phyloP scores from a whole-genome alignment of 148 eudicot species.

The Diospyros kaki region DNA sequence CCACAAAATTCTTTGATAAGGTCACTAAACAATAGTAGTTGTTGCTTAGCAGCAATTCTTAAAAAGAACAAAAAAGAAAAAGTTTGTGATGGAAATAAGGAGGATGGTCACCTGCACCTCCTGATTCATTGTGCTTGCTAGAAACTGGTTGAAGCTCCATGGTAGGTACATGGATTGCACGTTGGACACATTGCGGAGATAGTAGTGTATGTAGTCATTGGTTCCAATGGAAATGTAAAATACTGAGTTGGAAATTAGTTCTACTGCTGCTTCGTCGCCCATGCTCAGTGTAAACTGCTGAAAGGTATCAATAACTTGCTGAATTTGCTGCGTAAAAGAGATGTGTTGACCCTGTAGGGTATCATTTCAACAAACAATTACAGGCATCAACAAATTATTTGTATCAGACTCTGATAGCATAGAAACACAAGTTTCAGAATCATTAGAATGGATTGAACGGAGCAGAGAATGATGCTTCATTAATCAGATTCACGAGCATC shows the following conservation, averaged over 20 bases:
- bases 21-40: not conserved
- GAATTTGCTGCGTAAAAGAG: conserved; percentile 79
- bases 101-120: conserved; percentile 58
- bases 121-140: conserved; percentile 54
- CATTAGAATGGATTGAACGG: too few species aligned
- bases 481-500: not conserved
- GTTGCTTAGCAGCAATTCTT: not conserved
- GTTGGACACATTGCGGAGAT: conserved; percentile 69
- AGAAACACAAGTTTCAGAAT: not conserved
- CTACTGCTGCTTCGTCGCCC: conserved; percentile 64
- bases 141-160: conserved; percentile 76
- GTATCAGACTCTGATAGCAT: not conserved
- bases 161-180: conserved; percentile 70
- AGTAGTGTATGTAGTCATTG: conserved; percentile 92
- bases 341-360: conserved; percentile 76
- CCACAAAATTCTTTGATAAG: not conserved
- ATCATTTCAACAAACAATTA: not conserved
- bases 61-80: not conserved
- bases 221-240: conserved; percentile 88
- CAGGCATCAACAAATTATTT: too few species aligned
- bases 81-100: not conserved
- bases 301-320: conserved; percentile 71
- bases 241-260: conserved; percentile 61
- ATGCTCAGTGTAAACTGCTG: conserved; percentile 62
- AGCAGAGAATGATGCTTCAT: not conserved